These are phyloP conservation scores for Fusarium mundagurra DNA, from an alignment of 2,329 filamentous ascomycete species.

Conservation along the genomic window DNA sequence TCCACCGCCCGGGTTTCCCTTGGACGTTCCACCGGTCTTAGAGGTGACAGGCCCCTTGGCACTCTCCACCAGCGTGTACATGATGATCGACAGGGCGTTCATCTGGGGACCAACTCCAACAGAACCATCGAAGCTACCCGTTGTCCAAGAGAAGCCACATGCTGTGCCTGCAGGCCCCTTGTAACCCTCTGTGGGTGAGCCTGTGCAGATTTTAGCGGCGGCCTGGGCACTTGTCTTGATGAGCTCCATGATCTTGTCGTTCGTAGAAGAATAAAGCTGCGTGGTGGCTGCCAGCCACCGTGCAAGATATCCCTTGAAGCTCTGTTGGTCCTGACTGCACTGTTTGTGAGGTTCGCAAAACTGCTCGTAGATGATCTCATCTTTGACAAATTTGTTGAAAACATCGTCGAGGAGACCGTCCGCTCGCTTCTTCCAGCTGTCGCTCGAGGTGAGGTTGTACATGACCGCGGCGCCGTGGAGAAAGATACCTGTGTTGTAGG, in stretches of 20 bases:
- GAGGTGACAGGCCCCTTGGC: constrained; percentile 59
- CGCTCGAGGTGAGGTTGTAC: constrained; percentile 66
- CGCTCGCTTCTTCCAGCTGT: constrained; percentile 66
- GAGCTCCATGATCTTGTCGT: constrained; percentile 60
- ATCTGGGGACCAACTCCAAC: constrained; percentile 76
- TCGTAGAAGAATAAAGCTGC: constrained; percentile 64
- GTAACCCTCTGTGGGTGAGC: constrained; percentile 54
- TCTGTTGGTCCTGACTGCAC: constrained; percentile 77
- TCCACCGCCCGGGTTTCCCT: constrained; percentile 61
- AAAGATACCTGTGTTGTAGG: constrained; percentile 75
- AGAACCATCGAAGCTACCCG: constrained; percentile 64
- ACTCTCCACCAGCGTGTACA: constrained; percentile 65
- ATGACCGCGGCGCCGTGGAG: constrained; percentile 70
- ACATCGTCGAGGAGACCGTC: constrained; percentile 66
- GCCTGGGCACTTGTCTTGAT: constrained; percentile 61
- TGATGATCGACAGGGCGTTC: constrained; percentile 71
- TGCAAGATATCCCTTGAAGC: constrained; percentile 79
- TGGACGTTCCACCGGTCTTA: constrained; percentile 67
- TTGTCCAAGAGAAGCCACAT: constrained; percentile 75
- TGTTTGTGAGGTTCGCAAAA: constrained; percentile 69
- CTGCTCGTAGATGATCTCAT: constrained; percentile 69
- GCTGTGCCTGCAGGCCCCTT: constrained; percentile 65
- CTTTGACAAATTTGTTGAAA: constrained; percentile 63
- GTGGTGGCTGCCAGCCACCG: constrained; percentile 71
- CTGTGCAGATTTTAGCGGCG: constrained; percentile 63